Conservation (phyloP, 176 grass and related monocot species). For the Microstegium vimineum region DNA sequence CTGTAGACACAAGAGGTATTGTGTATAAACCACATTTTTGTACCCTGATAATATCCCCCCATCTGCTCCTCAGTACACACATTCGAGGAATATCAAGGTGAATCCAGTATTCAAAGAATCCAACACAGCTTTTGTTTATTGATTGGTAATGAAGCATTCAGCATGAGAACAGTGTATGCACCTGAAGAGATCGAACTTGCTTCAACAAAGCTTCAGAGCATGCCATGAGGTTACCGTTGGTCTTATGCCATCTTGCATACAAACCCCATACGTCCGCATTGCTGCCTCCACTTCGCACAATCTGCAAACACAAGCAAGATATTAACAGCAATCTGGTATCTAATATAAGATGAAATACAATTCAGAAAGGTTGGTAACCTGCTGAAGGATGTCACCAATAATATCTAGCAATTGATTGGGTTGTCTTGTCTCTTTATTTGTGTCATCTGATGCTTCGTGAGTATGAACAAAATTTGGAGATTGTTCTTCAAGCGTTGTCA, state of each 20-base stretch:
- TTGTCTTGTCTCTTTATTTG: constrained; percentile 42
- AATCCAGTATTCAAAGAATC: neutral
- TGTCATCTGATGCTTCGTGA: constrained; percentile 33
- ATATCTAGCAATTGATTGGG: constrained; percentile 65
- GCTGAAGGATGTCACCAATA: constrained; percentile 75
- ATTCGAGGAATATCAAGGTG: neutral
- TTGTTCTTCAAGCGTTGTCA: constrained; percentile 52
- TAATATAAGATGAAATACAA: constrained; percentile 16
- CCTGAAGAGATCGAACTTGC: constrained; percentile 93
- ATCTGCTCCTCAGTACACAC: neutral
- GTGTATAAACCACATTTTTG: neutral
- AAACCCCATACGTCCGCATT: constrained; percentile 73
- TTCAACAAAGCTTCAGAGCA: constrained; percentile 79
- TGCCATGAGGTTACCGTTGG: constrained; percentile 71
- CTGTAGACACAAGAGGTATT: neutral
- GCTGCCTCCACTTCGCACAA: constrained; percentile 60
- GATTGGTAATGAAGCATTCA: neutral
- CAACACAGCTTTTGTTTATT: neutral
- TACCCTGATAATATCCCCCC: neutral
- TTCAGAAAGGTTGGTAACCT: constrained; percentile 43
- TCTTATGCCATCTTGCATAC: constrained; percentile 81
- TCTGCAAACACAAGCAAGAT: constrained; percentile 23
- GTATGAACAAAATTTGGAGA: constrained; percentile 28
- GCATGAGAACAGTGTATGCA: constrained; percentile 26
- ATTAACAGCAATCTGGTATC: neutral